phyloP scores from a whole-genome alignment of 164 flowering plant species.

The Nymphaea thermarum region DNA sequence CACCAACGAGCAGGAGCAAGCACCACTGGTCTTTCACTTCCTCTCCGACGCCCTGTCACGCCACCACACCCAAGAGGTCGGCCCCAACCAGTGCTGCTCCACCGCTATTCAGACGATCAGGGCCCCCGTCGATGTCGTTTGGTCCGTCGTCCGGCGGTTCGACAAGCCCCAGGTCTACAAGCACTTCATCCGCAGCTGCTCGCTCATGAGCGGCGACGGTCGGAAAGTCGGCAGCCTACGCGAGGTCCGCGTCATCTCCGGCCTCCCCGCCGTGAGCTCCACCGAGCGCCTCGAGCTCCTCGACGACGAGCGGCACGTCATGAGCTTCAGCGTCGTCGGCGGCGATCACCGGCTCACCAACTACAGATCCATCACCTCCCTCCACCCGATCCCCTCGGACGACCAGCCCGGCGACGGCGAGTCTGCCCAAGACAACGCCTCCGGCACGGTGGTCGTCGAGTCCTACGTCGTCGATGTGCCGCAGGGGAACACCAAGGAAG shows the following conservation, averaged over 20 bases:
- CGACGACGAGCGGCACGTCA: slow-evolving; percentile 65
- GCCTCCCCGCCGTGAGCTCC: slow-evolving; percentile 58
- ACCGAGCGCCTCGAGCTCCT: slow-evolving; percentile 77
- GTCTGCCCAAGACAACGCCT: slow-evolving; percentile 9
- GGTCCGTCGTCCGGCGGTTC: slow-evolving; percentile 84
- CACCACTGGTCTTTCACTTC: slow-evolving; percentile 4
- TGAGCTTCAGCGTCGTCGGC: slow-evolving; percentile 74
- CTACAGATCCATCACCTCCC: slow-evolving; percentile 68
- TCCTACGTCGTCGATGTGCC: slow-evolving; percentile 79
- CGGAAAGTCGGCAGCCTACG: slow-evolving; percentile 49
- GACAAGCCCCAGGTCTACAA: slow-evolving; percentile 79
- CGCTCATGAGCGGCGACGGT: slow-evolving; percentile 48
- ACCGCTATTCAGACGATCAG: slow-evolving; percentile 47
- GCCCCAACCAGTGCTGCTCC: slow-evolving; percentile 66
- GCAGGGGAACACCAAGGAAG: slow-evolving; percentile 62
- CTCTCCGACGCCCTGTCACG: slow-evolving; percentile 33
- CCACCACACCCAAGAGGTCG: slow-evolving; percentile 40
- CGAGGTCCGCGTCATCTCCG: slow-evolving; percentile 61
- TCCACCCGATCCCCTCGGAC: slow-evolving; percentile 21
- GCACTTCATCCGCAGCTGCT: slow-evolving; percentile 66
- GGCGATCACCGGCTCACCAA: slow-evolving; percentile 74
- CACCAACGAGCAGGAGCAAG: not conserved
- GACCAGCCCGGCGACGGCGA: not conserved
- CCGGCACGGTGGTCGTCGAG: slow-evolving; percentile 58
- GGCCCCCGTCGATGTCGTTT: slow-evolving; percentile 58